Percentiles rank a stretch among this genome's conserved stretches.
Conservation (phyloP, 73 alveolate species). For the Tetrahymena elliotti region DNA sequence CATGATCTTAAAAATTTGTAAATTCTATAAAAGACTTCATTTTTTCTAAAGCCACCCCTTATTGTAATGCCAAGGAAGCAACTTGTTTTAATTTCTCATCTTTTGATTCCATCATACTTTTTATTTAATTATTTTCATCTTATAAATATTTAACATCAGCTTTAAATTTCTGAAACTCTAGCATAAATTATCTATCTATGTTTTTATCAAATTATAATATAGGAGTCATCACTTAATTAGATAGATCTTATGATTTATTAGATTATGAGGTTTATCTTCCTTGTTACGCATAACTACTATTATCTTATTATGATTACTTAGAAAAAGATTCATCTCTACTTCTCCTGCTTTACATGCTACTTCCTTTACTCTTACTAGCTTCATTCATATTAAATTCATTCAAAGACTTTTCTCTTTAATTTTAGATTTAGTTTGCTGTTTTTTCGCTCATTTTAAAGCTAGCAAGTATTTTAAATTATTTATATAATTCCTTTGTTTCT, state of each 20-base stretch:
- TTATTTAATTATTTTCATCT: not conserved
- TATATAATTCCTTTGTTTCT: not conserved
- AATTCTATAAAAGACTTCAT: not conserved
- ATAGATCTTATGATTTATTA: not conserved
- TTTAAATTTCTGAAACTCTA: not conserved
- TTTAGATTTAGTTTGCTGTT: not conserved
- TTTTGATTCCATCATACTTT: not conserved
- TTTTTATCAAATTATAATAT: not conserved
- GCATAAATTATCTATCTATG: not conserved
- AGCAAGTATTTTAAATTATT: not conserved
- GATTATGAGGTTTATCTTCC: not conserved
- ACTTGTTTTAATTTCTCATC: not conserved
- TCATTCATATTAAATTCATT: not conserved
- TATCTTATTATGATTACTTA: not conserved
- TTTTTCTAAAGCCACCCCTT: not conserved
- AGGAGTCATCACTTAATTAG: not conserved
- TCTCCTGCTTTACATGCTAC: not conserved
- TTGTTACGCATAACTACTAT: not conserved
- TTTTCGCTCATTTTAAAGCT: not conserved
- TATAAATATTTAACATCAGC: not conserved
- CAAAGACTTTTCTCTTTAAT: not conserved
- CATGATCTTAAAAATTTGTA: not conserved
- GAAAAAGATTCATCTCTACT: not conserved
- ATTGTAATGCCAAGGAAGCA: not conserved
- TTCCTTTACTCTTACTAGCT: not conserved